Base-by-base conservation (phyloP, 1,139 yeast species). In the Suhomyces bolitotheri region DNA sequence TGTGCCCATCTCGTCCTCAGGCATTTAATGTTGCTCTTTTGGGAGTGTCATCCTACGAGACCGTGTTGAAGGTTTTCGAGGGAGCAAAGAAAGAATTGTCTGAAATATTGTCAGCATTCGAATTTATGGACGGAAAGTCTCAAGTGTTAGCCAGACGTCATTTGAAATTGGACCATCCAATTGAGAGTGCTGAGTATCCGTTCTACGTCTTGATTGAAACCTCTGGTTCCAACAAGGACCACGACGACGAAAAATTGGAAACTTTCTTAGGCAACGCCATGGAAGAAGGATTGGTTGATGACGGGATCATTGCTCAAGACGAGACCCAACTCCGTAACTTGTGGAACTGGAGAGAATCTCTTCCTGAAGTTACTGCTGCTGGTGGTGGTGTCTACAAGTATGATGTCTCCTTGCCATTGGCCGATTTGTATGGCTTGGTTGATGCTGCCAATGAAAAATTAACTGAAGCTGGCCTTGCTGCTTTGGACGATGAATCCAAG, bases 351-450 rank as follows among this genome's bases (percentile, higher is more conserved):
- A 80, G 98, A 66, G 98, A 92, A 62, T 74, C 82, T 45, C 78
- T 90, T 47, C 89, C 97, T 22, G 98, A 92, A 65, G 90, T 96
- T 8, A 75, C 87, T 13, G 83, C 89, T 31, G 73, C 78, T 41
- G 80, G 73, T 23, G 97, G 97, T 35, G 98, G 97, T 49, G 97
- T 90, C 33, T 92, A 92, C 71, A 92, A 92, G 64, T 92, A 92
- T 55, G 98, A 92, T 52, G 96, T 92, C 27, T 87, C 96, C 4
- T 67, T 92, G 41, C 97, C 97, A 19, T 71, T 90, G 46, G 68
- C 76, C 13, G 85, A 80, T 38, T 71, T 90, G 62, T 90, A 89
- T 55, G 82, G 82, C 7, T 68, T 92, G 36, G 96, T 90, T 14
- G 84, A 79, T 36, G 95, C 82, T 9, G 79, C 80, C 14, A 76